Base-by-base conservation (phyloP, 345 rosid genomes). In the Camelina hispida region DNA sequence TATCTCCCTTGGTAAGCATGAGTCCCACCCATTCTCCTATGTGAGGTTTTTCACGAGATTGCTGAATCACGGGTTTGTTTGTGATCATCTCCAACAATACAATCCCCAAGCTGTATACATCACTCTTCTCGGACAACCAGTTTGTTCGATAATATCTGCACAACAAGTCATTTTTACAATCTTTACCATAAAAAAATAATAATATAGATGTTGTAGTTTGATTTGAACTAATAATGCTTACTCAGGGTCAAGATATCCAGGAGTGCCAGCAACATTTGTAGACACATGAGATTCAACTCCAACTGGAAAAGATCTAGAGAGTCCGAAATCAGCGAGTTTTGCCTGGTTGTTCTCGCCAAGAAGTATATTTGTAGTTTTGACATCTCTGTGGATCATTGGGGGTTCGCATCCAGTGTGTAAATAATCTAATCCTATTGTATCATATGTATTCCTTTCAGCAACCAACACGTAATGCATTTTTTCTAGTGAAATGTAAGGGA, bases 241-340 rank as follows among this genome's bases (percentile, higher is more conserved):
- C 87, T 80, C 86, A 7, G 86, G 90, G 7, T 81, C 87, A 6
- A 86, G 82, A 61, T 86, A 86, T 13, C 86, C 86, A 1, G 58
- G 71, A 64, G 78, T 73, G 1, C 71, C 78, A 35, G 15, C 78
- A 32, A 65, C 46, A 42, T 12, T 8, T 42, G 70, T 73, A 0
- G 77, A 72, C 23, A 72, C 48, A 7, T 75, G 76, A 42, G 71
- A 7, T 28, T 64, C 81, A 23, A 5, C 40, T 30, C 79, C 87
- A 1, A 59, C 6, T 13, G 73, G 78, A 25, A 76, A 68, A 20
- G 55, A 25, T 79, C 69, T 82, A 0, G 85, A 82, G 1, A 84
- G 71, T 15, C 87, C 87, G 34, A 86, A 86, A 65, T 85, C 85
- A 0, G 83, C 66, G 1, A 85, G 66, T 16, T 82, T 83, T 0